phyloP scores from a whole-genome alignment of 164 flowering plant genomes.

The Vitis rotundifolia region DNA sequence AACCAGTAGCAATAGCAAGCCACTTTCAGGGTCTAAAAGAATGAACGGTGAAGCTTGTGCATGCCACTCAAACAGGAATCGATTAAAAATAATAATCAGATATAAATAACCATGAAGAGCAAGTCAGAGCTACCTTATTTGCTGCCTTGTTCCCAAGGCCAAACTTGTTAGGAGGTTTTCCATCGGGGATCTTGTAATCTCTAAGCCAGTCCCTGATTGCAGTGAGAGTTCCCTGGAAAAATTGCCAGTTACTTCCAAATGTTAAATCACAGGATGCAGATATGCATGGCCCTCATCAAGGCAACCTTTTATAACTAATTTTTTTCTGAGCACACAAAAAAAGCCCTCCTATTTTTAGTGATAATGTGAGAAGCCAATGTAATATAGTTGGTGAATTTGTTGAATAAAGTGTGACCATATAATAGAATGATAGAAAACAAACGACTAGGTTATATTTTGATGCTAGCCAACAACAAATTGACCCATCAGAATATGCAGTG shows the following conservation, averaged over 20 bases:
- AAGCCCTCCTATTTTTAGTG: not conserved
- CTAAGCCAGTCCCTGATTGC: slow-evolving; percentile 81
- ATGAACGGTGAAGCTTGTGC: too few species aligned
- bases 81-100: too few species aligned
- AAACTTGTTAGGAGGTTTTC: slow-evolving; percentile 76
- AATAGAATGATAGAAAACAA: not conserved
- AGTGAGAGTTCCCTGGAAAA: slow-evolving; percentile 70
- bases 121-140: slow-evolving; percentile 46
- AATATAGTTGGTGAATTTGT: not conserved
- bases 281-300: not conserved
- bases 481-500: not conserved
- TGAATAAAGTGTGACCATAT: not conserved
- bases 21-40: too few species aligned
- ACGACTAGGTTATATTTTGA: too few species aligned
- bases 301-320: not conserved
- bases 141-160: slow-evolving; percentile 78
- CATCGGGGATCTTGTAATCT: slow-evolving; percentile 84
- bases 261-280: slow-evolving; percentile 2
- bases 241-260: not conserved
- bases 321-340: not conserved
- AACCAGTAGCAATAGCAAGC: too few species aligned
- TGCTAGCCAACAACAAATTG: too few species aligned
- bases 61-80: too few species aligned
- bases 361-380: too few species aligned
- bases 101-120: not conserved